Percentiles rank a stretch among this genome's conserved stretches.
Evolutionary conservation across 768 basidiomycete genomes (phyloP).

Genomic region (Candolleomyces aberdarensis): DNA sequence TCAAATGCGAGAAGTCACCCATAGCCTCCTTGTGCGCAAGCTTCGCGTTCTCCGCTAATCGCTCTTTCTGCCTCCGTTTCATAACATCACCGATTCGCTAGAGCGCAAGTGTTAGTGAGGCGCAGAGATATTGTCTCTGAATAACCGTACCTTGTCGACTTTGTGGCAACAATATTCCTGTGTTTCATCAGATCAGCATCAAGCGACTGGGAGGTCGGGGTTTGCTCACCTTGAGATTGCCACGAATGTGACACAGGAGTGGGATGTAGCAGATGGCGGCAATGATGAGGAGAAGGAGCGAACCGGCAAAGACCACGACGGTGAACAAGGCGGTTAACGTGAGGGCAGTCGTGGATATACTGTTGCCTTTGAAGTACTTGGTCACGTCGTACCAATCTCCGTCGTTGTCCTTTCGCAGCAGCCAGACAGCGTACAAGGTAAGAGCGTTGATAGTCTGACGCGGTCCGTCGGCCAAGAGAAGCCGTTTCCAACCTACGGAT

Average conservation of each 20-base stretch:
- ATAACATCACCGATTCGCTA: constrained; percentile 93
- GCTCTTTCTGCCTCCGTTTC: constrained; percentile 86
- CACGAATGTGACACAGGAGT: constrained; percentile 92
- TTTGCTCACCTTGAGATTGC: constrained; percentile 82
- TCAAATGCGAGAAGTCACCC: constrained; percentile 88
- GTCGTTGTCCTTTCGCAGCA: constrained; percentile 33
- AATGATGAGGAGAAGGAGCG: constrained; percentile 73
- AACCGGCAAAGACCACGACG: constrained; percentile 81
- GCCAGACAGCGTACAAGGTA: constrained; percentile 88
- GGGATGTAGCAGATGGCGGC: constrained; percentile 92
- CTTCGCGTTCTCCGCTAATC: constrained; percentile 74
- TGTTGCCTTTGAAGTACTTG: constrained; percentile 80
- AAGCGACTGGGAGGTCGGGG: not conserved
- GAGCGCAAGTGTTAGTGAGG: constrained; percentile 1
- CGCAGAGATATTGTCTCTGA: not conserved
- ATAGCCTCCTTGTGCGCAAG: constrained; percentile 88
- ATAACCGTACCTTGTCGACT: constrained; percentile 79
- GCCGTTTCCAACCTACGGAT: constrained; percentile 38
- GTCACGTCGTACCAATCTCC: constrained; percentile 65
- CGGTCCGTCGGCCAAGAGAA: constrained; percentile 86
- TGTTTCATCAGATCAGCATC: constrained; percentile 3
- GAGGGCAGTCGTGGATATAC: constrained; percentile 75
- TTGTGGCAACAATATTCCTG: constrained; percentile 99
- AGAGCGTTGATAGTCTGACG: constrained; percentile 97
- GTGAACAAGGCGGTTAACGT: constrained; percentile 91